Conservation (phyloP, 2,329 filamentous ascomycete species). For the Grosmannia penicillata region DNA sequence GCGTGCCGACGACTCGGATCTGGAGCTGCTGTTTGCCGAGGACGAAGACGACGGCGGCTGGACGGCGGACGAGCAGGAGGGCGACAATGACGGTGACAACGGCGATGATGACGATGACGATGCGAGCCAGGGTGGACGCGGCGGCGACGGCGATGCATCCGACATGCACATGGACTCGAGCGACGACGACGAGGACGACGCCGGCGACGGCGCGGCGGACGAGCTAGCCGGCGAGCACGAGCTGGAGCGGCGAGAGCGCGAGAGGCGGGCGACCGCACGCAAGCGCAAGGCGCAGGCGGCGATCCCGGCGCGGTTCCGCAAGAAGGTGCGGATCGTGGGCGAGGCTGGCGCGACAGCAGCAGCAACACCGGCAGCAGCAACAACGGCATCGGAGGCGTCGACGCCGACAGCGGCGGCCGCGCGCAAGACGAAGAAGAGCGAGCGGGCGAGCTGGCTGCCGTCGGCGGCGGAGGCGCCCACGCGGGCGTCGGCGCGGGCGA, state of each 20-base stretch:
- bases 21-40: conserved; percentile 64
- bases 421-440: conserved; percentile 46
- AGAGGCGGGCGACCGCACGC: conserved; percentile 48
- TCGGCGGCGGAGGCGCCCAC: conserved; percentile 38
- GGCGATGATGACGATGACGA: conserved; percentile 51
- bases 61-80: conserved; percentile 53
- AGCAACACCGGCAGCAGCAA: conserved; percentile 17
- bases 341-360: conserved; percentile 19
- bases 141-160: conserved; percentile 53
- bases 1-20: conserved; percentile 35
- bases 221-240: conserved; percentile 81
- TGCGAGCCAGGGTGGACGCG: neutral
- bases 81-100: conserved; percentile 64
- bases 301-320: conserved; percentile 55
- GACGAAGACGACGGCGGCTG: conserved; percentile 56
- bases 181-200: conserved; percentile 58
- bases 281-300: conserved; percentile 72
- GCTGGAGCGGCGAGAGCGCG: conserved; percentile 60
- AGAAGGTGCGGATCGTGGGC: conserved; percentile 55
- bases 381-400: conserved; percentile 18
- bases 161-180: conserved; percentile 82
- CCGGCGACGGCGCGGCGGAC: conserved; percentile 29
- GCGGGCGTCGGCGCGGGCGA: conserved; percentile 41
- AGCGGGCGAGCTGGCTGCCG: conserved; percentile 43
- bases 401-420: conserved; percentile 22